Evolutionary conservation across 768 basidiomycete genomes (phyloP), one percentile per base, ranked within the genome.

Genomic region (Aureoboletus auriporus): DNA sequence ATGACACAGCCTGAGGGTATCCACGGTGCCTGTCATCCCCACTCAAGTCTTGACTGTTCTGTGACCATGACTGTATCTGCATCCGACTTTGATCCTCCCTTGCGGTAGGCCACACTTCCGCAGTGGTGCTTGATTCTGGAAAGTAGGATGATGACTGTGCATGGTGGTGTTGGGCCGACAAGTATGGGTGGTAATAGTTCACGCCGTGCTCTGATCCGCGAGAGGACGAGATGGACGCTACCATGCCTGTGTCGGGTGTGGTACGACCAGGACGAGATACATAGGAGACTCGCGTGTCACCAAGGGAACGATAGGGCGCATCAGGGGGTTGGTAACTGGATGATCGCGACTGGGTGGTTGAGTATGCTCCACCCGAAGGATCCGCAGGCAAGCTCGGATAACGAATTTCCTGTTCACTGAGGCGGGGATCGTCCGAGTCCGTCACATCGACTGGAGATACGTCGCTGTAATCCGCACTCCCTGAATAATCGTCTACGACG

Each of bases 401-500:
- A 39, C 51, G 55, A 16, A 8, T 34, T n/a, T 67, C 65, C 35
- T 61, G 51, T 10, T 30, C 51, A 27, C 41, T 42, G 26, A 33
- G 3, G 8, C n/a, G 50, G 37, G 58, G 29, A 30, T 67, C 61
- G 17, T 66, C 63, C 23, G 9, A 10, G 29, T 67, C 65, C 7
- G 34, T 49, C 8, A 55, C 28, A 27, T 76, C 75, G 48, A 73
- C 55, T 12, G 75, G 67, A 39, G 74, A 73, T 9, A 65, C 54
- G 35, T 76, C 75, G 36, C 67, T 70, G 45, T 65, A 64, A 12
- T 70, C 67, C n/a, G 53, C 17, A 39, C 53, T 54, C 20, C 52
- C 53, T 0, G 60, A 38, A 11, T 53, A 58, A 12, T 69, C 67
- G 16, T 74, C 75, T 10, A 62, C 53, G 11, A 56, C 43, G 37